Percentiles rank a stretch among this genome's conserved stretches.
Evolutionary conservation across 106 monocot species (phyloP).

Genomic region (Ottelia alismoides): DNA sequence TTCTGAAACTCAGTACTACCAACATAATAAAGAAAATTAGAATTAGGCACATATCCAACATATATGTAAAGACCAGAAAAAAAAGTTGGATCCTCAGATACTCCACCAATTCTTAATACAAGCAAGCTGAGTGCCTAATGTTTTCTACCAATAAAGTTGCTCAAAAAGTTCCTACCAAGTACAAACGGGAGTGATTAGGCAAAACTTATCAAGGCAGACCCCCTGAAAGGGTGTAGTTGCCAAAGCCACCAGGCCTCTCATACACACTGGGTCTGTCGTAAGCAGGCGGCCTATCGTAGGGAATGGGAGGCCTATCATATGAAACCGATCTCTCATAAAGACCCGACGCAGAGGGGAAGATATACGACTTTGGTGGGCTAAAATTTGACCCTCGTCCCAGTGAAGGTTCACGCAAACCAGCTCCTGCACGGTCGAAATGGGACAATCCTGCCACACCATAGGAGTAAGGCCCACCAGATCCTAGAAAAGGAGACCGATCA

Average conservation of each 20-base stretch:
- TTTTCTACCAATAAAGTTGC: neutral
- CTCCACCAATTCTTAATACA: too few species aligned
- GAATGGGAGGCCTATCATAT: constrained; percentile 2
- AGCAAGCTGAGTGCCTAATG: too few species aligned
- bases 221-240: constrained; percentile 5
- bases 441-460: constrained; percentile 17
- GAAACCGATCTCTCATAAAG: constrained; percentile 20
- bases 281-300: neutral
- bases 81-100: too few species aligned
- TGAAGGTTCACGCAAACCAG: constrained; percentile 5
- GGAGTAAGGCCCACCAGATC: constrained; percentile 16
- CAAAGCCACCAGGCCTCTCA: constrained; percentile 6
- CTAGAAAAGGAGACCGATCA: constrained; percentile 23
- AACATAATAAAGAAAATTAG: too few species aligned
- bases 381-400: constrained; percentile 12
- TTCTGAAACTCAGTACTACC: too few species aligned
- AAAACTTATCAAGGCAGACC: constrained; percentile 8
- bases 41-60: too few species aligned
- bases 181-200: neutral
- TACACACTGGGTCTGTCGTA: constrained; percentile 8
- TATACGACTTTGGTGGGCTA: constrained; percentile 19
- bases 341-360: constrained; percentile 16
- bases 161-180: neutral
- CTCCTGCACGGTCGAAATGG: constrained; percentile 14
- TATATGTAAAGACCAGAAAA: too few species aligned